A percentile compares a stretch with the other conserved stretches of the same genome.
Evolutionary conservation across 148 eudicot species (phyloP).

Genomic region (Chenopodium suecicum): DNA sequence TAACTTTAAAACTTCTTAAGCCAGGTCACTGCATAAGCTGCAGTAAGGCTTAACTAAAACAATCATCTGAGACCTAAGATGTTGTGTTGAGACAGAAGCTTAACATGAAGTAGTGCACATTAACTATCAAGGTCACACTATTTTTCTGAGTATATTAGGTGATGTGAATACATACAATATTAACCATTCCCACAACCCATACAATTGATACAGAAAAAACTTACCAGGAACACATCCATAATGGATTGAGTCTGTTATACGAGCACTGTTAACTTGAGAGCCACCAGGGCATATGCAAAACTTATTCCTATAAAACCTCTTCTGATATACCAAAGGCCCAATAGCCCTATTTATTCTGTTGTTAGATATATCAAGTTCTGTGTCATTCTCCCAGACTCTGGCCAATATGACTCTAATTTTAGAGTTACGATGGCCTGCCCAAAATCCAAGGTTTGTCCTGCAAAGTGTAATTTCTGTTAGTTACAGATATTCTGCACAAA

Average conservation of each 20-base stretch:
- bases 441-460: constrained; percentile 77
- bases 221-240: constrained; percentile 84
- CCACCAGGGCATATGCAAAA: constrained; percentile 88
- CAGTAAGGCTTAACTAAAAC: neutral
- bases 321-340: constrained; percentile 64
- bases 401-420: constrained; percentile 70
- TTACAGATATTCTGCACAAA: neutral
- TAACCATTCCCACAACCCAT: neutral
- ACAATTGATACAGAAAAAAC: neutral
- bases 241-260: constrained; percentile 76
- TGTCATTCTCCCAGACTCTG: constrained; percentile 77
- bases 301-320: constrained; percentile 63
- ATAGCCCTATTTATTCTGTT: constrained; percentile 76
- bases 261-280: constrained; percentile 86
- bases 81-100: neutral
- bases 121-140: neutral
- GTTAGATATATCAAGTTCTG: constrained; percentile 71
- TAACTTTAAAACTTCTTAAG: constrained; percentile 2
- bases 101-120: neutral
- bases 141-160: neutral
- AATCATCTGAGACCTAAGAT: neutral
- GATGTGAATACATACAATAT: neutral
- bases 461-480: constrained; percentile 25
- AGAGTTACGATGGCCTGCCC: constrained; percentile 84
- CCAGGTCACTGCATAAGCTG: constrained; percentile 3